phyloP scores from a whole-genome alignment of 1,139 yeast species.

The Yamadazyma pseudoaaseri region DNA sequence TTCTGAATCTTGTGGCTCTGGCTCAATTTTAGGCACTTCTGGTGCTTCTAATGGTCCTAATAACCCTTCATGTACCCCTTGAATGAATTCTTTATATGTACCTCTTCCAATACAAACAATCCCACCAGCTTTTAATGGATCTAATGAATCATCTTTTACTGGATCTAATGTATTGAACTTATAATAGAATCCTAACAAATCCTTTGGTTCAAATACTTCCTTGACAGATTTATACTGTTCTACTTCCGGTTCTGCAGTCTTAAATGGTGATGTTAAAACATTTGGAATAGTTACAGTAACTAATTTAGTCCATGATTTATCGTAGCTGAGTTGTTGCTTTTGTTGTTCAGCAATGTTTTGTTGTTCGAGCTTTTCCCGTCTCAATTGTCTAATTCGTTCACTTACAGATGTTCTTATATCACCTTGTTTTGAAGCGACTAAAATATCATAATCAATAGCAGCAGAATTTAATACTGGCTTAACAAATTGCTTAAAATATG shows the following conservation, averaged over 20 bases:
- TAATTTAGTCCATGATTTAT: slow-evolving; percentile 17
- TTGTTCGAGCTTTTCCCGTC: slow-evolving; percentile 35
- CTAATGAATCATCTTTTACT: slow-evolving; percentile 31
- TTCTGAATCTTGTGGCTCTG: slow-evolving; percentile 18
- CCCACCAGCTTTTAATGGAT: slow-evolving; percentile 64
- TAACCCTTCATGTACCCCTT: slow-evolving; percentile 92
- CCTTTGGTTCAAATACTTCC: slow-evolving; percentile 49
- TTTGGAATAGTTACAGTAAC: slow-evolving; percentile 13
- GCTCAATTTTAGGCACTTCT: slow-evolving; percentile 14
- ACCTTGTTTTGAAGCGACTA: slow-evolving; percentile 81
- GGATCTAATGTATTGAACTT: slow-evolving; percentile 34
- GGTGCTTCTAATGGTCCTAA: slow-evolving; percentile 87
- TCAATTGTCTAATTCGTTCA: slow-evolving; percentile 69
- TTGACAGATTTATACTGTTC: slow-evolving; percentile 27
- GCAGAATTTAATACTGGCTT: slow-evolving; percentile 87
- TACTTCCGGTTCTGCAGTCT: slow-evolving; percentile 16
- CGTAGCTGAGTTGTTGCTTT: slow-evolving; percentile 8
- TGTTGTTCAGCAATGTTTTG: slow-evolving; percentile 11
- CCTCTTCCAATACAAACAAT: slow-evolving; percentile 93
- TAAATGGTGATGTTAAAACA: slow-evolving; percentile 11
- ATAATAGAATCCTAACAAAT: slow-evolving; percentile 59
- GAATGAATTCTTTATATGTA: slow-evolving; percentile 87
- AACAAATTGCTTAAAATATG: slow-evolving; percentile 73
- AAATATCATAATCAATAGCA: slow-evolving; percentile 81
- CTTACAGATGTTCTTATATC: slow-evolving; percentile 83